Evolutionary conservation across 345 rosid genomes (phyloP), one percentile per base, ranked within the genome.

Genomic region (Isatis tinctoria): DNA sequence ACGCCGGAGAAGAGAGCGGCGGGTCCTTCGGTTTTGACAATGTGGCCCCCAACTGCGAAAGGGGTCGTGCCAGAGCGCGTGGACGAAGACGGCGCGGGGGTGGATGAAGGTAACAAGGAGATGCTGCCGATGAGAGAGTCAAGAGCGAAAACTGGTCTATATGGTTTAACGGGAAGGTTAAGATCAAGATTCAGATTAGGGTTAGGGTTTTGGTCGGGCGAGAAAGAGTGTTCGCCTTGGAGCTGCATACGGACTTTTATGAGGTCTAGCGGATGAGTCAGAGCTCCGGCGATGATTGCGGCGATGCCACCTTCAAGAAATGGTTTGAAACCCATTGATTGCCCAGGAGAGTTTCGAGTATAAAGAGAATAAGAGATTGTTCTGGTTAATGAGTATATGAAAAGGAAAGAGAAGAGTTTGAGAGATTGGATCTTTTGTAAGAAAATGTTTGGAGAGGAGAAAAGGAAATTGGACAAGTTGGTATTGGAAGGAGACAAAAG

Each of bases 241-340:
- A 92, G 90, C 47, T 92, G 97, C 94, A 92, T 90, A 4, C 96
- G 90, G 33, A 92, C 97, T 83, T 92, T 92, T 72, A 92, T 83
- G 40, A 92, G 89, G 43, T 92, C 97, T n/a, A 92, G 78, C 14
- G 96, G 97, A 54, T 92, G 97, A 24, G 93, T 89, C 17, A 90
- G 70, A 78, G 90, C 90, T 4, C 97, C 97, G 39, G 90, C 93
- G 49, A 92, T 80, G 35, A 89, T 79, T 27, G 96, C 89, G 17
- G 97, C 93, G 59, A 92, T 78, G 30, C 97, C 97, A 10, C 96
- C 96, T 51, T 89, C 96, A 6, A 81, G 89, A 47, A 92, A 92
- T 4, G 93, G 90, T 78, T 89, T 92, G n/a, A 85, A 74, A 13
- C 93, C 97, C 97, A 89, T 90, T 35, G 49, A 3, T 57, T 18